Conservation (phyloP, 1,284 basidiomycete species). For the Kalmanozyma brasiliensis region DNA sequence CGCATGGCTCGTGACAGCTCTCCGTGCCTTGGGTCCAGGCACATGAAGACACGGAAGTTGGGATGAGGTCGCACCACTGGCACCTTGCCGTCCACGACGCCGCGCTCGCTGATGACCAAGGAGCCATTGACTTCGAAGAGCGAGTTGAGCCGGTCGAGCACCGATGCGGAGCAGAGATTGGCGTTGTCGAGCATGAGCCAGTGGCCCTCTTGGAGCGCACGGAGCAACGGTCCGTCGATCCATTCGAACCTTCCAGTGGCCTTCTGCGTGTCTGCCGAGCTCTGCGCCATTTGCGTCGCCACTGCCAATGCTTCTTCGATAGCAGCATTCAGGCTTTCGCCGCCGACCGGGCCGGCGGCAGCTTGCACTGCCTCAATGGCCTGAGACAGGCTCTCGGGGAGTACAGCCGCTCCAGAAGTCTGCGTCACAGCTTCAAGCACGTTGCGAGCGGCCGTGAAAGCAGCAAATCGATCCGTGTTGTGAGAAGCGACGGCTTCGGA, state of each 20-base stretch:
- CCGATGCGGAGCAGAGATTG: conserved; percentile 93
- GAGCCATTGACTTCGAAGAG: conserved; percentile 88
- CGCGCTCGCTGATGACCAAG: conserved; percentile 87
- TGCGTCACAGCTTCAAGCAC: conserved; percentile 4
- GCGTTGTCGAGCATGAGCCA: conserved; percentile 94
- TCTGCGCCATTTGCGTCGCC: conserved; percentile 5
- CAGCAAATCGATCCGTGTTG: conserved; percentile 7
- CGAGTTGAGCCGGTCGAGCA: conserved; percentile 95
- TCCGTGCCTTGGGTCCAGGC: conserved; percentile 87
- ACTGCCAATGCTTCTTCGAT: conserved; percentile 17
- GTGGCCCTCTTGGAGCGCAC: conserved; percentile 84
- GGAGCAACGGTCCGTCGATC: conserved; percentile 93
- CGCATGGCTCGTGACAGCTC: conserved; percentile 98
- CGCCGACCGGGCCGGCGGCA: conserved; percentile 5
- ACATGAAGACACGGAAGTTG: conserved; percentile 93
- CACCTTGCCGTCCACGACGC: conserved; percentile 81
- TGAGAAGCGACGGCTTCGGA: conserved; percentile 13
- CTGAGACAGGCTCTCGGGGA: not conserved
- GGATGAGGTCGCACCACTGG: conserved; percentile 84
- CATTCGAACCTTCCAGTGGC: conserved; percentile 82
- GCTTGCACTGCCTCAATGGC: conserved; percentile 9
- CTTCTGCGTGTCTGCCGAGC: conserved; percentile 1
- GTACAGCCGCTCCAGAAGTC: not conserved
- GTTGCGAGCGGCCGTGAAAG: conserved; percentile 18
- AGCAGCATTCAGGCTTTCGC: conserved; percentile 7